Evolutionary conservation across 768 basidiomycete species (phyloP), one percentile per base, ranked within the genome.

Genomic region (Macrocybe gigantea): DNA sequence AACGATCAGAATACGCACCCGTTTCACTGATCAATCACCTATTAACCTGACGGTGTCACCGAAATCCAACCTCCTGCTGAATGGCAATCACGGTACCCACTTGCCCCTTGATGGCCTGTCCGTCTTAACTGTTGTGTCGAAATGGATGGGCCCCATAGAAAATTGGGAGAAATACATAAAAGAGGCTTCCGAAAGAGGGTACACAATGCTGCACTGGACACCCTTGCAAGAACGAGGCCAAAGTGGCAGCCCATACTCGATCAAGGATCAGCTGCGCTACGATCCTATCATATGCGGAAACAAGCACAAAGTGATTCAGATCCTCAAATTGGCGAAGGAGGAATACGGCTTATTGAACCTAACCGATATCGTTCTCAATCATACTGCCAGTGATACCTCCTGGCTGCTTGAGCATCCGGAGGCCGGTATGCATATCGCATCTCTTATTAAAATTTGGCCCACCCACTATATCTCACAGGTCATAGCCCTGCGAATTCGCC

Each of bases 141-240:
- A 99, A 64, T 99, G 96, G 96, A 96, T 97, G 91, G 95, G 94
- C 1, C 77, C 85, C 1, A 65, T 91, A 33, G 64, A 71, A 8
- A 72, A 83, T 31, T 98, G 96, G 96, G 73, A 68, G 38, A 73
- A 75, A 3, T 82, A 90, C 61, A 89, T 96, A 54, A 74, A 78
- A 42, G 92, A 94, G 66, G 88, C 92, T 8, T 80, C 83, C 45
- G 77, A 89, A 45, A 75, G 95, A 41, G 95, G 96, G 1, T 99
- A 99, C 72, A 99, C 94, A 44, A 96, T 98, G 92, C 70, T 99
- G 38, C 96, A 99, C 61, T 99, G 88, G 73, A 89, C 95, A 0
- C 96, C 96, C 0, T 71, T 99, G 5, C 95, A 99, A 66, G 85
- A 89, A 61, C 74, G 94, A 33, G 96, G 96, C 14, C 78, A 81